Evolutionary conservation across 2,329 filamentous ascomycete genomes (phyloP), one percentile per base, ranked within the genome.

Genomic region (Elsinoe necatrix): DNA sequence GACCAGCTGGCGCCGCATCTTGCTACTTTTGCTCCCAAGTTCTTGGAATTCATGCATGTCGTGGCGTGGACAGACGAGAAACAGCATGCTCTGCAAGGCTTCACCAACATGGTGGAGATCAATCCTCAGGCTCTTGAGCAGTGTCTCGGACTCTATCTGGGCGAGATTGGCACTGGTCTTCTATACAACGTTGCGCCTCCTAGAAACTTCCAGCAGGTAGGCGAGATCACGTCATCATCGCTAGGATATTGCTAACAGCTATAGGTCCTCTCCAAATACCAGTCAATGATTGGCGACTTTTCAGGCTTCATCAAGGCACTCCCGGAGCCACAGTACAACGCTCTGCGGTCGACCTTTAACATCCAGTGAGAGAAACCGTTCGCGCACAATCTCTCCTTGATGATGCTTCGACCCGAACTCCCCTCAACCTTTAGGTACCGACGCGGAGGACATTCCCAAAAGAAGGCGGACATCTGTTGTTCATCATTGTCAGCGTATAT

Each of bases 81-180:
- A 74, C 89, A 87, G 0, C 91, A 91, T 23, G 92, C 93, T 0
- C 89, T 97, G 69, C 84, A 89, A 65, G 93, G 93, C 0, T 96
- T 98, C 73, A 87, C 88, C 56, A 80, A 86, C 63, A 80, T 95
- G 48, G 87, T 97, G 2, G 80, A 87, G 60, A 82, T 84, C 66
- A 97, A 97, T 66, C 93, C 93, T 0, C 82, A 90, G 67, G 89
- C 90, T 1, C 92, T 98, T 82, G 93, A 97, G 72, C 85, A 85
- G 63, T 87, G 84, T 58, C 77, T 98, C 39, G 77, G 86, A 34
- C 81, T 86, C 57, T 95, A 93, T 72, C 95, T 98, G 69, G 80
- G 78, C 54, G 80, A 88, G 57, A 95, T 97, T 73, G 87, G 92
- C 14, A 78, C 81, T 59, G 95, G 14, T 58, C 80, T 85, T 61